A percentile compares a stretch with the other conserved stretches of the same genome.
These are phyloP conservation scores for Tylopilus felleus DNA, from an alignment of 768 basidiomycete genomes.

Conservation along the genomic window DNA sequence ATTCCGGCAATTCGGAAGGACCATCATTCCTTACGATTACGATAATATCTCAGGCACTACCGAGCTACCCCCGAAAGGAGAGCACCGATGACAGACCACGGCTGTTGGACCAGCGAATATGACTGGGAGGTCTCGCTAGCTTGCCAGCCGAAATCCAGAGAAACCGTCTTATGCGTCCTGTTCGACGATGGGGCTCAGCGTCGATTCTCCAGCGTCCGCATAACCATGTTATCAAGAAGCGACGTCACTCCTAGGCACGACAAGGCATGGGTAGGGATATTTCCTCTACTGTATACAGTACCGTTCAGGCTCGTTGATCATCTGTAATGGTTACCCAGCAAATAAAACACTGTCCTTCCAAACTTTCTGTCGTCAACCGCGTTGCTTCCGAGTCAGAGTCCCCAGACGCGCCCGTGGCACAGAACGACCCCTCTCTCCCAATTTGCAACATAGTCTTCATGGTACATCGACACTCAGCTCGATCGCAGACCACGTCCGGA, in stretches of 20 bases:
- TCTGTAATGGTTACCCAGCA: background rate
- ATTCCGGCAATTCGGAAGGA: too few species aligned
- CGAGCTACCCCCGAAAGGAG: too few species aligned
- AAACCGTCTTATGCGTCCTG: slow-evolving; percentile 1
- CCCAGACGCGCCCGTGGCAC: background rate
- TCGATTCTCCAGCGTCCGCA: slow-evolving; percentile 4
- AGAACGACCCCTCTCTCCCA: background rate
- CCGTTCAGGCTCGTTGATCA: background rate
- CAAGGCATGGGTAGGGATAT: background rate
- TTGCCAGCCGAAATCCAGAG: background rate
- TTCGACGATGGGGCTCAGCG: slow-evolving; percentile 5
- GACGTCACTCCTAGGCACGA: background rate
- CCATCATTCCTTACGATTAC: too few species aligned
- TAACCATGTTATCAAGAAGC: slow-evolving; percentile 3
- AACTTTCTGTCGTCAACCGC: background rate
- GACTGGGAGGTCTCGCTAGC: background rate
- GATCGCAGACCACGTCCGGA: too few species aligned
- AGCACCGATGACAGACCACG: background rate
- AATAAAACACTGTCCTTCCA: background rate
- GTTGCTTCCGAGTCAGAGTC: background rate
- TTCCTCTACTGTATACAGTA: background rate
- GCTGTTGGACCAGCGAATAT: slow-evolving; percentile 4
- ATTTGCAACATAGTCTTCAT: slow-evolving; percentile 3
- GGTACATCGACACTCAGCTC: background rate
- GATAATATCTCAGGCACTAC: too few species aligned